Conservation (phyloP, 495 filamentous ascomycete species). For the Melanomma pulvis-pyrius region DNA sequence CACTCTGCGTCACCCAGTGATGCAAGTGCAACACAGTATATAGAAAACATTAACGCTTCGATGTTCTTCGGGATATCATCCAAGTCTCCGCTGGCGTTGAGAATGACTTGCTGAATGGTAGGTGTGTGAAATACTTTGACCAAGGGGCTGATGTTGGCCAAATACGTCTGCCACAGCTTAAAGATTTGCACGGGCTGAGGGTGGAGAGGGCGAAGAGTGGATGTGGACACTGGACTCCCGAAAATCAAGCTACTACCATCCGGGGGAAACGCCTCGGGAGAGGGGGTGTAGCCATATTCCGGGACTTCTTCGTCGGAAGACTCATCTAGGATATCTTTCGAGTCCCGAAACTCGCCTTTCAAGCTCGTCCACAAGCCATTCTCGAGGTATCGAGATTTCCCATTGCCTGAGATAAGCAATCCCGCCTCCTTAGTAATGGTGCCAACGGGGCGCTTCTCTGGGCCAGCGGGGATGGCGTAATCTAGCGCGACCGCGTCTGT, state of each 20-base stretch:
- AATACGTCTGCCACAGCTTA: constrained; percentile 63
- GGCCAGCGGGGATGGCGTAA: not conserved
- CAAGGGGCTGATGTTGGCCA: constrained; percentile 59
- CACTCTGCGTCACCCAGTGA: constrained; percentile 57
- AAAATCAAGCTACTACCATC: constrained; percentile 21
- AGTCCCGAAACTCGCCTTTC: constrained; percentile 31
- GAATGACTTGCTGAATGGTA: constrained; percentile 57
- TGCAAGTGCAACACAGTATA: constrained; percentile 57
- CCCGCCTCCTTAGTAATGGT: not conserved
- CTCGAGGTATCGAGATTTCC: constrained; percentile 33
- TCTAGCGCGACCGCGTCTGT: not conserved
- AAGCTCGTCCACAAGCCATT: constrained; percentile 32
- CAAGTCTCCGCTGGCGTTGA: constrained; percentile 48
- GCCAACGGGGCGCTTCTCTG: not conserved
- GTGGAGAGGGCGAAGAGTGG: constrained; percentile 26
- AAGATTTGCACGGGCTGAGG: constrained; percentile 39
- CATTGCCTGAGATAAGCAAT: constrained; percentile 15
- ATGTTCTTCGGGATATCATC: constrained; percentile 51
- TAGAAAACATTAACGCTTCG: constrained; percentile 50
- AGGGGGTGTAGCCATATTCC: not conserved
- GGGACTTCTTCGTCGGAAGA: constrained; percentile 18
- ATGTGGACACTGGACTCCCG: not conserved
- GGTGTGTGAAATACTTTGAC: constrained; percentile 73
- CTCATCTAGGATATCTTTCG: constrained; percentile 25
- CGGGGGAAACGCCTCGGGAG: not conserved